These are phyloP conservation scores for Corchorus capsularis DNA, from an alignment of 345 rosid genomes.

Conservation along the genomic window DNA sequence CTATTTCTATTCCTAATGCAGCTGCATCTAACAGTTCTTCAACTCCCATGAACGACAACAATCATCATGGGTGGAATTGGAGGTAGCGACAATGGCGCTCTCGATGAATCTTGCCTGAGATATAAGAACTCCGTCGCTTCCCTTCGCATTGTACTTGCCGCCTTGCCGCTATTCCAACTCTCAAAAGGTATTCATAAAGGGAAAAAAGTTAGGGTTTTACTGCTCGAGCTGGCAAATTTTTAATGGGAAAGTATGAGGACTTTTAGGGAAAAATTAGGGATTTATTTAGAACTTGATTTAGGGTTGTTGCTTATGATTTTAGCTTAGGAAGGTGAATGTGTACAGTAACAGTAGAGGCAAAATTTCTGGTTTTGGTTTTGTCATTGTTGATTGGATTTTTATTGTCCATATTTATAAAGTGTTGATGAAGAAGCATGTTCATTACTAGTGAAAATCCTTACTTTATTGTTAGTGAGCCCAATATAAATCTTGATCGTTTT, in stretches of 20 bases:
- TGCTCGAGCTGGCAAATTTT: not conserved
- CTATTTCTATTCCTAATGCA: conserved; percentile 3
- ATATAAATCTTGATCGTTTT: too few species aligned
- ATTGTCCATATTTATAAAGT: too few species aligned
- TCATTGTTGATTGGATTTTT: too few species aligned
- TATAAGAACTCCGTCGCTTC: conserved; percentile 82
- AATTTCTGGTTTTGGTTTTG: too few species aligned
- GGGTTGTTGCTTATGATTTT: too few species aligned
- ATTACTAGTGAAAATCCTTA: too few species aligned
- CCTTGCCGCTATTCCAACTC: conserved; percentile 81
- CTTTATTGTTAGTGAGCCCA: too few species aligned
- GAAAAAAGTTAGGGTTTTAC: not conserved
- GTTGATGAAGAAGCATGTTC: too few species aligned
- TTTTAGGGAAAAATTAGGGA: not conserved
- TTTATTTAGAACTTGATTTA: not conserved
- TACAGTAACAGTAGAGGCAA: too few species aligned
- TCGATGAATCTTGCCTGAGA: conserved; percentile 83
- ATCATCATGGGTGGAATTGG: conserved; percentile 45
- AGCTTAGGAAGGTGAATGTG: too few species aligned
- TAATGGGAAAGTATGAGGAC: not conserved
- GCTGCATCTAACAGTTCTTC: conserved; percentile 31
- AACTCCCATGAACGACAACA: conserved; percentile 43
- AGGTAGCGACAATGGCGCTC: conserved; percentile 63
- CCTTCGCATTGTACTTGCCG: conserved; percentile 74
- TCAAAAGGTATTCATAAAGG: conserved; percentile 49